Conservation (phyloP, 2,329 filamentous ascomycete genomes). For the Colletotrichum gigasporum region DNA sequence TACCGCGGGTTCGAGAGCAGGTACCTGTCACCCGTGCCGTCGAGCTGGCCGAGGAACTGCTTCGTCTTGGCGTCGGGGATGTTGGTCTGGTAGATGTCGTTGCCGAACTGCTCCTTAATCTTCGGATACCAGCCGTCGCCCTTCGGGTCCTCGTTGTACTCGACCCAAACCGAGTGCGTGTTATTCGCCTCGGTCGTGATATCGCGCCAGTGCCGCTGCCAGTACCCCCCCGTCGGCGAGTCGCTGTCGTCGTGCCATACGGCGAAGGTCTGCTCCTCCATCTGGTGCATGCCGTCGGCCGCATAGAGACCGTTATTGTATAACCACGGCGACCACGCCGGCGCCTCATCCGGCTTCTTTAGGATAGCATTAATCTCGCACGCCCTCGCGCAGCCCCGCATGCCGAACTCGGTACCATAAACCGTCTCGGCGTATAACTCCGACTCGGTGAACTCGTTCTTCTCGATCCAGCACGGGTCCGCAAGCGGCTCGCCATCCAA, state of each 20-base stretch:
- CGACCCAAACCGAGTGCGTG: conserved; percentile 36
- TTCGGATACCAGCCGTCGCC: conserved; percentile 36
- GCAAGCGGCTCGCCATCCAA: conserved; percentile 28
- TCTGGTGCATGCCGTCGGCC: conserved; percentile 32
- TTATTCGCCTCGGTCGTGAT: conserved; percentile 34
- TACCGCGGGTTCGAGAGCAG: conserved; percentile 35
- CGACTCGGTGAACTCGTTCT: conserved; percentile 32
- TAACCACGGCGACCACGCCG: conserved; percentile 35
- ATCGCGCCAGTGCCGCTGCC: conserved; percentile 39
- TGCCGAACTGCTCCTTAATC: conserved; percentile 28
- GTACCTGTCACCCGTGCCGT: conserved; percentile 10
- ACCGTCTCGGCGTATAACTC: conserved; percentile 33
- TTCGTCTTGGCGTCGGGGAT: conserved; percentile 37
- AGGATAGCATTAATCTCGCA: conserved; percentile 32
- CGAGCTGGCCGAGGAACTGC: conserved; percentile 33
- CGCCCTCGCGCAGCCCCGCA: conserved; percentile 32
- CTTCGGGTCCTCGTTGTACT: conserved; percentile 30
- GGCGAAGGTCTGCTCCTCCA: conserved; percentile 37
- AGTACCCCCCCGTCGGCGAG: conserved; percentile 34
- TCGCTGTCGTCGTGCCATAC: conserved; percentile 35
- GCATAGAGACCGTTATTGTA: conserved; percentile 34
- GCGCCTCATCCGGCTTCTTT: conserved; percentile 25
- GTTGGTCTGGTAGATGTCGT: conserved; percentile 35
- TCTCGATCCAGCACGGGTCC: conserved; percentile 36
- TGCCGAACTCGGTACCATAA: conserved; percentile 35